These are phyloP conservation scores for Microcera coccophila DNA, from an alignment of 2,329 filamentous ascomycete genomes.

Conservation along the genomic window DNA sequence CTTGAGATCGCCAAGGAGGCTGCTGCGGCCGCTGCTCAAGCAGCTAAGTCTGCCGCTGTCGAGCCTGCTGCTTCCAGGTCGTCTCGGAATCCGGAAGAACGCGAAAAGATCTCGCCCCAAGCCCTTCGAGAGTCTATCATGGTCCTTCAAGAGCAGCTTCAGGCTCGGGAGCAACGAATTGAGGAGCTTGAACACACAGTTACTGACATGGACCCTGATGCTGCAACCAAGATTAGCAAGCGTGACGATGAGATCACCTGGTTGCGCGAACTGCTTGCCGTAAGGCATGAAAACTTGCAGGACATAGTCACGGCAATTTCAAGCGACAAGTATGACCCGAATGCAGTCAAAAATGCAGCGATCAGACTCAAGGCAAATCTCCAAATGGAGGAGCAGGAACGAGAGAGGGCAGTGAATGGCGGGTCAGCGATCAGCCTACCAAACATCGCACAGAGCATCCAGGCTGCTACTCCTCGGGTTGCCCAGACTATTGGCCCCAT, in stretches of 20 bases:
- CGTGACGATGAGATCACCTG: constrained; percentile 91
- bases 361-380: constrained; percentile 92
- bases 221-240: constrained; percentile 78
- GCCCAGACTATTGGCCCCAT: constrained; percentile 73
- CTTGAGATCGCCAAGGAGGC: constrained; percentile 86
- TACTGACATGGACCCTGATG: constrained; percentile 67
- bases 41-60: constrained; percentile 58
- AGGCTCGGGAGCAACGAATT: constrained; percentile 86
- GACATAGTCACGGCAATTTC: constrained; percentile 83
- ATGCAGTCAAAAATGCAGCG: constrained; percentile 80
- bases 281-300: constrained; percentile 84
- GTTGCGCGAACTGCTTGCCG: constrained; percentile 88
- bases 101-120: constrained; percentile 89
- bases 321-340: constrained; percentile 69
- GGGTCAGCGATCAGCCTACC: constrained; percentile 65
- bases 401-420: constrained; percentile 75
- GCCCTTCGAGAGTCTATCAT: constrained; percentile 93
- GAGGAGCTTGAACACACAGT: constrained; percentile 78
- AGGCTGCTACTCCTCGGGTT: constrained; percentile 76
- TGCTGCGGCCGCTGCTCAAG: constrained; percentile 75
- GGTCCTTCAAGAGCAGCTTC: constrained; percentile 92
- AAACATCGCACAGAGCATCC: constrained; percentile 72
- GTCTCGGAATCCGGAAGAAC: constrained; percentile 47
- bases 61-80: constrained; percentile 16
- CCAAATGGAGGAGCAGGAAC: constrained; percentile 97